Percentiles rank a stretch among this genome's conserved stretches.
Conservation (phyloP, 1,139 yeast genomes). For the Pichia sp. region DNA sequence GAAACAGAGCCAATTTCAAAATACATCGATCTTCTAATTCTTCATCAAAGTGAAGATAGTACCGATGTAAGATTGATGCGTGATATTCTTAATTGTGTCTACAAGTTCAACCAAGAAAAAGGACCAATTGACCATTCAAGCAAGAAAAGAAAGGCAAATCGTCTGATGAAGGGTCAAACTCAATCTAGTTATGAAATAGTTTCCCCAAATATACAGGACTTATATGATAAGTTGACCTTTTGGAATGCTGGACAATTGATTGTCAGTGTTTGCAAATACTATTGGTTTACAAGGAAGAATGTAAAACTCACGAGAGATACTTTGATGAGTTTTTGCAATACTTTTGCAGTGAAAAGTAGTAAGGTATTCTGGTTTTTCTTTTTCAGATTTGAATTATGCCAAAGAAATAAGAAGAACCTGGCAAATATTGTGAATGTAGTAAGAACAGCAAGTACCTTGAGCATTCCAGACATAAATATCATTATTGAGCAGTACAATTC, state of each 20-base stretch:
- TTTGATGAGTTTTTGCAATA: conserved; percentile 40
- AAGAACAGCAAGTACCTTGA: conserved; percentile 42
- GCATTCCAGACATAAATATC: conserved; percentile 44
- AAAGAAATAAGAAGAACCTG: conserved; percentile 43
- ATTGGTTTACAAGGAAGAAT: conserved; percentile 35
- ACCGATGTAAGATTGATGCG: conserved; percentile 5
- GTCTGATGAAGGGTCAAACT: not conserved
- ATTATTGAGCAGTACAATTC: conserved; percentile 36
- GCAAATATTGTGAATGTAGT: conserved; percentile 41
- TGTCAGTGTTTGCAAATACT: conserved; percentile 37
- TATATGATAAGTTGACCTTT: conserved; percentile 32
- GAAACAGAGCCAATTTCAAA: conserved; percentile 22
- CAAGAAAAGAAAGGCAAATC: conserved; percentile 11
- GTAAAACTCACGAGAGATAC: conserved; percentile 39
- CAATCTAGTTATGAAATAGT: not conserved
- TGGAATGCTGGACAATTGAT: conserved; percentile 35
- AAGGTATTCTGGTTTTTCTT: conserved; percentile 53
- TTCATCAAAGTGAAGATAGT: not conserved
- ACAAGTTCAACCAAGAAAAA: conserved; percentile 14
- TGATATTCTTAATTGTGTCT: conserved; percentile 18
- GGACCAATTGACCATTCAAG: conserved; percentile 10
- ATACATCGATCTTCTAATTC: conserved; percentile 20
- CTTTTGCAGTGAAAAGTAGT: conserved; percentile 38
- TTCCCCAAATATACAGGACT: conserved; percentile 21
- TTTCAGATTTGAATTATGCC: conserved; percentile 47